A percentile compares a stretch with the other conserved stretches of the same genome.
phyloP scores from a whole-genome alignment of 2,329 filamentous ascomycete genomes.

The Phaeoacremonium minimum region DNA sequence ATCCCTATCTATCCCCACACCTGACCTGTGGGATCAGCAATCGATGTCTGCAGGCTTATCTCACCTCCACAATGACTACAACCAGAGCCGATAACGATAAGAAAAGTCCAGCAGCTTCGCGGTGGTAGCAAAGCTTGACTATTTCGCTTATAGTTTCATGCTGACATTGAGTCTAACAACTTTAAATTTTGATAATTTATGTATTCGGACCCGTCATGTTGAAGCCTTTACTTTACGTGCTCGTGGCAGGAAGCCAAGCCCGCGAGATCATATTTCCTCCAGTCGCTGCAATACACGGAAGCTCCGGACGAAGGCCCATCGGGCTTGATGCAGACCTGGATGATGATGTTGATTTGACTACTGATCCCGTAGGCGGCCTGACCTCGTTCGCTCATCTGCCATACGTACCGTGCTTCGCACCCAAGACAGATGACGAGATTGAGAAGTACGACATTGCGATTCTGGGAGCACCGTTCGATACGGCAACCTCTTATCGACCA shows the following conservation, averaged over 20 bases:
- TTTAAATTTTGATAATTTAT: neutral
- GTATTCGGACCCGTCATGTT: neutral
- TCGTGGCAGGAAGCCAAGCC: neutral
- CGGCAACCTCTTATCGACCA: conserved; percentile 25
- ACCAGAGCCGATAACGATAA: neutral
- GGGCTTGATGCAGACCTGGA: neutral
- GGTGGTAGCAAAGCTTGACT: no score
- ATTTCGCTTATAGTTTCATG: no score
- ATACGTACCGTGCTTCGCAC: conserved; percentile 3
- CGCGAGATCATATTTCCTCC: conserved; percentile 8
- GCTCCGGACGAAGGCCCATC: conserved; percentile 3
- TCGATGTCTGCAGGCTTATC: neutral
- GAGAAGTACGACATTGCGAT: conserved; percentile 22
- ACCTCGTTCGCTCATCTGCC: conserved; percentile 6
- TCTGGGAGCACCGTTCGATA: conserved; percentile 41
- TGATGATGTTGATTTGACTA: conserved; percentile 6
- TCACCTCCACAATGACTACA: neutral
- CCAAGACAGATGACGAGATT: conserved; percentile 3
- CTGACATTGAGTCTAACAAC: no score
- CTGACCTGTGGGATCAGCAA: neutral
- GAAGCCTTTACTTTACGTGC: neutral
- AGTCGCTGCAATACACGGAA: conserved; percentile 2
- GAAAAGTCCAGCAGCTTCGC: no score
- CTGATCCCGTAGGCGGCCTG: conserved; percentile 4
- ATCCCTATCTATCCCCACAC: neutral